Base-by-base conservation (phyloP, 257 asterid genomes). In the Gentiana straminea region DNA sequence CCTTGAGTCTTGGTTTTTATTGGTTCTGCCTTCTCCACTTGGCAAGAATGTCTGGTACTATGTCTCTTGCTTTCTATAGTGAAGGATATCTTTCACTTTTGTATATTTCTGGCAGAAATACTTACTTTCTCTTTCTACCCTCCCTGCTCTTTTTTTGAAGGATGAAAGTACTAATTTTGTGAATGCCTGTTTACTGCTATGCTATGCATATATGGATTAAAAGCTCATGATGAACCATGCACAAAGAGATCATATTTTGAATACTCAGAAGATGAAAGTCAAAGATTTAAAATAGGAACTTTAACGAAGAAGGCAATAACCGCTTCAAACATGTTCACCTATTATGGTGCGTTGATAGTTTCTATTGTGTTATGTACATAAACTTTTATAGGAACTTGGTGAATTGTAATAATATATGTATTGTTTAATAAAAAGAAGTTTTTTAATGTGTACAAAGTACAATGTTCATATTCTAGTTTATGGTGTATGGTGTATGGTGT, bases 271-370 rank as follows among this genome's bases (percentile, higher is more conserved):
- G 95, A 91, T 61, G 96, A 86, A 67, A 76, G 87, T 55, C 76
- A 89, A 69, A 79, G n/a, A 57, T 82, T 87, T 15, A 85, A 69
- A 75, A 86, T 86, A 15, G 94, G 94, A 35, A 73, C 66, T 68
- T 69, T 91, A 54, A 86, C 73, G 84, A 90, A 84, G 70, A 91
- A 79, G 74, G 98, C 98, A 58, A 54, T 91, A 70, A 64, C 68
- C 75, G 98, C 98, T 52, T 91, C 98, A 47, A 91, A 75, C 78
- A 91, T 79, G 83, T 76, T 91, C 59, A 79, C 95, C 4, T 94
- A 87, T 68, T 82, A n/a, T n/a, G n/a, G n/a, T n/a, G n/a, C n/a
- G n/a, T n/a, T n/a, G n/a, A n/a, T n/a, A n/a, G n/a, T n/a, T n/a
- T n/a, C n/a, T n/a, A n/a, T n/a, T n/a, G n/a, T n/a, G n/a, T n/a